phyloP scores from a whole-genome alignment of 2,329 filamentous ascomycete species.

The Calonectria hongkongensis region DNA sequence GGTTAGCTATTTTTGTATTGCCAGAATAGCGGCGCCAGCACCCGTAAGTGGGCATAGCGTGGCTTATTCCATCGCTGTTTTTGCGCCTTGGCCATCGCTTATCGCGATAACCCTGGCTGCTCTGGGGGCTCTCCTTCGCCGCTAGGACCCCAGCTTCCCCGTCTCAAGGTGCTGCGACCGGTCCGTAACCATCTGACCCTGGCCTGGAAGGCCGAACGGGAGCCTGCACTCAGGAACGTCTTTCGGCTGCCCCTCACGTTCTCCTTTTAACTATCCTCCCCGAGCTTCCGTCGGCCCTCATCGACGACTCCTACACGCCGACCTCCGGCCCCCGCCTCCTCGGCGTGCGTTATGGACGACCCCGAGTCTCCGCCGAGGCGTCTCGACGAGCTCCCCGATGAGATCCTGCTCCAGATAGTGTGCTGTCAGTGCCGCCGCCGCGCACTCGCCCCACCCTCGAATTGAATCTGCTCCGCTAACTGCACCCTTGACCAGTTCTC shows the following conservation, averaged over 20 bases:
- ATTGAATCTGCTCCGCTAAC: conserved; percentile 47
- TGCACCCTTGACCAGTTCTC: conserved; percentile 56
- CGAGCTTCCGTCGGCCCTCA: background rate
- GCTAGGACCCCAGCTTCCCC: conserved; percentile 20
- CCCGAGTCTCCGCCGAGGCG: conserved; percentile 44
- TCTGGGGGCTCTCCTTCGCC: conserved; percentile 12
- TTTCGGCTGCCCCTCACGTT: conserved; percentile 29
- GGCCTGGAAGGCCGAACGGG: conserved; percentile 24
- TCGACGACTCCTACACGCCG: conserved; percentile 17
- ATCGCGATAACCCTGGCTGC: conserved; percentile 35
- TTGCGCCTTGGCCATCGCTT: conserved; percentile 31
- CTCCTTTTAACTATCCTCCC: conserved; percentile 11
- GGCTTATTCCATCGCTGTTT: conserved; percentile 3
- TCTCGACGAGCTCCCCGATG: conserved; percentile 75
- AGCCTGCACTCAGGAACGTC: conserved; percentile 33
- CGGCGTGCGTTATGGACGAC: conserved; percentile 54
- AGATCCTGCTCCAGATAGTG: conserved; percentile 78
- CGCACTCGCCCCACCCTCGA: conserved; percentile 37
- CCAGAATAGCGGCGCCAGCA: conserved; percentile 8
- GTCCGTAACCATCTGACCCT: conserved; percentile 26
- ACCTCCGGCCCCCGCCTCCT: conserved; percentile 16
- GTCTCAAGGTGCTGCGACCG: conserved; percentile 12
- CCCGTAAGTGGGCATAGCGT: conserved; percentile 30
- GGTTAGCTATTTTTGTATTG: background rate
- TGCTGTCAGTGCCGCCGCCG: conserved; percentile 69